These are phyloP conservation scores for Ceratobasidium sp. DNA, from an alignment of 1,284 basidiomycete genomes.

Conservation along the genomic window DNA sequence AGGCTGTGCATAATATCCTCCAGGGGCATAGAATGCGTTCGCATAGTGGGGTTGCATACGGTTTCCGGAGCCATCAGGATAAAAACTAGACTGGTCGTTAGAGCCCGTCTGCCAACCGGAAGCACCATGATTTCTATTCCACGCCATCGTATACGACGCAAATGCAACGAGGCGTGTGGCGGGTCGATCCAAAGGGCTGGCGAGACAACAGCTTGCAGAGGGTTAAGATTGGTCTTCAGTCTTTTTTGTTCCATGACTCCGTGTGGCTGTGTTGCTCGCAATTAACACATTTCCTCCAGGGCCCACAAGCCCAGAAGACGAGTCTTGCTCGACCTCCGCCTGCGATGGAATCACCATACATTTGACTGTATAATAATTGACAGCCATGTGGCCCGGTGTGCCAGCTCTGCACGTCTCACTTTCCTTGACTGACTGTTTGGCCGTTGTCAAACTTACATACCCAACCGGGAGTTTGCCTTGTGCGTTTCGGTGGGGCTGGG, in stretches of 20 bases:
- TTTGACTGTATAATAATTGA: not conserved
- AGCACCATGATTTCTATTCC: not conserved
- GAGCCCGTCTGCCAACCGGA: slow-evolving; percentile 10
- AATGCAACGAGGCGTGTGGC: not conserved
- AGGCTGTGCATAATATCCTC: slow-evolving; percentile 43
- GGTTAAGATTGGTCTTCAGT: not conserved
- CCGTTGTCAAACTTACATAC: not conserved
- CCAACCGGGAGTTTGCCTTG: not conserved
- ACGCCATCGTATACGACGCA: slow-evolving; percentile 20
- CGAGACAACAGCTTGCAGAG: not conserved
- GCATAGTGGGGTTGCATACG: slow-evolving; percentile 61
- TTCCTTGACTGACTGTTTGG: not conserved
- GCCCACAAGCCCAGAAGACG: slow-evolving; percentile 1
- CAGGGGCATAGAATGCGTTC: slow-evolving; percentile 58
- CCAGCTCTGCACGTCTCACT: not conserved
- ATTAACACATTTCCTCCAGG: not conserved
- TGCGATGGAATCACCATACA: not conserved
- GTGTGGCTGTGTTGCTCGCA: not conserved
- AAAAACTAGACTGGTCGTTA: slow-evolving; percentile 1
- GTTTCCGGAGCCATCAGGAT: slow-evolving; percentile 24
- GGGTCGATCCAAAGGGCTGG: not conserved
- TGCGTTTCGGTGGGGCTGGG: not conserved
- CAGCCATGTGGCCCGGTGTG: not conserved
- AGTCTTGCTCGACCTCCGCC: not conserved
- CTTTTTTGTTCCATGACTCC: slow-evolving; percentile 2